phyloP scores from a whole-genome alignment of 352 stramenopile species.

The Globisporangium parvum region DNA sequence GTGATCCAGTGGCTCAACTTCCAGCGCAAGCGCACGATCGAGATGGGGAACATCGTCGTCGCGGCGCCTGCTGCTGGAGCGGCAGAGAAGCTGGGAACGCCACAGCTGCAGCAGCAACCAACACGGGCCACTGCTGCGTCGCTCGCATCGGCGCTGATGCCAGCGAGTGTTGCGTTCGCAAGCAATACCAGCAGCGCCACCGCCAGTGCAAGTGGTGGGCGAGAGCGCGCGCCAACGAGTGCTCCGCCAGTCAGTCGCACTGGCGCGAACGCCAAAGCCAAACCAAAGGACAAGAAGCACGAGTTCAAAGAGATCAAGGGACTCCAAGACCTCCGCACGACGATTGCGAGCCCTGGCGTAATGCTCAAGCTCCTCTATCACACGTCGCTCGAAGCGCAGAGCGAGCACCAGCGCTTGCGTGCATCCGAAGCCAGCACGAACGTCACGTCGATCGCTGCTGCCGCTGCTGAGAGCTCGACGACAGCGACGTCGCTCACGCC shows the following conservation, averaged over 20 bases:
- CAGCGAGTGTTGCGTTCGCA: background rate
- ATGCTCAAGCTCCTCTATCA: constrained; percentile 77
- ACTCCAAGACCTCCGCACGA: constrained; percentile 47
- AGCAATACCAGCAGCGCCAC: background rate
- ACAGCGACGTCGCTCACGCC: constrained; percentile 46
- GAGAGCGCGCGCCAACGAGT: background rate
- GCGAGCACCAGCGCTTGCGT: constrained; percentile 47
- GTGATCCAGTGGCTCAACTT: constrained; percentile 71
- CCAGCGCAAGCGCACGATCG: constrained; percentile 37
- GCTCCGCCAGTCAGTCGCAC: background rate
- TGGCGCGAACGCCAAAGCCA: constrained; percentile 16
- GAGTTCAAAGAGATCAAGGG: constrained; percentile 60
- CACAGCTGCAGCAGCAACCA: background rate
- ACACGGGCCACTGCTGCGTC: background rate
- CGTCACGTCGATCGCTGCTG: constrained; percentile 2
- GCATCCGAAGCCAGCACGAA: constrained; percentile 21
- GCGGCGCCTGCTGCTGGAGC: background rate
- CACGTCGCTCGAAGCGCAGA: constrained; percentile 36
- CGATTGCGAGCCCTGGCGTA: constrained; percentile 46
- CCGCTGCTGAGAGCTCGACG: constrained; percentile 37
- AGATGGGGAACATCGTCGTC: constrained; percentile 17
- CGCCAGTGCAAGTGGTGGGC: background rate
- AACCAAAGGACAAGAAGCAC: constrained; percentile 60
- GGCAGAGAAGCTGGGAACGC: background rate
- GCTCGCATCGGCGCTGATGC: background rate